Base-by-base conservation (phyloP, 495 filamentous ascomycete genomes). In the Bathelium albidoporum region DNA sequence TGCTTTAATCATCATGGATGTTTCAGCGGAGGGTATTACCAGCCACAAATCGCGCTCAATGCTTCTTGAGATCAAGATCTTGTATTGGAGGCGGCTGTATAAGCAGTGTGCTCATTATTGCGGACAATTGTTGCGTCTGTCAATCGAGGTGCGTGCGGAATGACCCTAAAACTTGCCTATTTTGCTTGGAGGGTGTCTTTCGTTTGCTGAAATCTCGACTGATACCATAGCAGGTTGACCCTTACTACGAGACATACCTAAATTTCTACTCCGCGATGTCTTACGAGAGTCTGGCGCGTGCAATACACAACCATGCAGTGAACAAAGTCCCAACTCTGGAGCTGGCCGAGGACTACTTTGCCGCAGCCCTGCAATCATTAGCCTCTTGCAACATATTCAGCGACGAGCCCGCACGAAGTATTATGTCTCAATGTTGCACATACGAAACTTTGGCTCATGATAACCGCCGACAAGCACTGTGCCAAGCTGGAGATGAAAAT, bases 191-290 rank as follows among this genome's bases (percentile, higher is more conserved):
- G 2, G 2, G 5, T 16, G 16, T 18, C 36, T 43, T 20, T 26
- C 32, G 39, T 18, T 31, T 12, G 60, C 34, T 39, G 18, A 9
- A 7, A 14, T 32, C 28, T 44, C n/a, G 49, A 58, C 5, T 9
- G n/a, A 62, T 20, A 1, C 31, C 12, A 44, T 64, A 18, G 14
- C 31, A 62, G 67, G 65, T 65, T n/a, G 53, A 69, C 49, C 67
- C 65, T 4, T 32, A 68, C 18, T 64, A 68, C 60, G 14, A 34
- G 24, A 60, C 70, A 20, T 72, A 64, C 55, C 62, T 70, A 11
- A 62, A 68, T 59, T 72, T 72, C 59, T 72, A 70, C 49, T n/a
- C 63, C 4, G 70, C 70, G 11, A 49, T 72, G 32, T 68, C 65
- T 12, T 64, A 72, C 60, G 66, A 72, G 39, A 52, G 63, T 1